phyloP scores from a whole-genome alignment of 805 yeast species.

The Kodamaea leandrae region DNA sequence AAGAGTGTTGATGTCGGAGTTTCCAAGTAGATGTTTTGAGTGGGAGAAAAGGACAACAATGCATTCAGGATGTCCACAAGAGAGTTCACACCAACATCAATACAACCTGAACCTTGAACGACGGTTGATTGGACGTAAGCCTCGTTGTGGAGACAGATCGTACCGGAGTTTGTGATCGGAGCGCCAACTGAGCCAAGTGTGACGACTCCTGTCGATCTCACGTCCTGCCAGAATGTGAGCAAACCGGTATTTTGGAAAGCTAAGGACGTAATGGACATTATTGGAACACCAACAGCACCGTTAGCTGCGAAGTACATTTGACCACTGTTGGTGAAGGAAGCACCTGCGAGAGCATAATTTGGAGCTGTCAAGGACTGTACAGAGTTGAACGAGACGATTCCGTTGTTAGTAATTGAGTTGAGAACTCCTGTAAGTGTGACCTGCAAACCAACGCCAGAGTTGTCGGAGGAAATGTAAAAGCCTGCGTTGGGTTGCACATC shows the following conservation, averaged over 20 bases:
- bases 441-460: constrained; percentile 7
- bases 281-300: constrained; percentile 11
- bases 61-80: constrained; percentile 11
- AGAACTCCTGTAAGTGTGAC: constrained; percentile 11
- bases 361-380: constrained; percentile 12
- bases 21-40: constrained; percentile 14
- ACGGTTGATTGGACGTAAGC: constrained; percentile 21
- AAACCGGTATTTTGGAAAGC: constrained; percentile 19
- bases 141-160: constrained; percentile 24
- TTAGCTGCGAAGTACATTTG: constrained; percentile 13
- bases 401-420: constrained; percentile 19
- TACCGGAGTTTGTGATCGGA: constrained; percentile 15
- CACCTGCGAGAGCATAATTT: constrained; percentile 8
- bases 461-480: constrained; percentile 15
- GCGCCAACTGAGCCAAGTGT: constrained; percentile 14
- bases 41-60: constrained; percentile 5
- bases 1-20: constrained; percentile 8
- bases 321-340: constrained; percentile 12
- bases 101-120: constrained; percentile 28
- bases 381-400: constrained; percentile 17
- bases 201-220: constrained; percentile 20
- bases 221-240: constrained; percentile 20
- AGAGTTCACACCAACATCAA: constrained; percentile 16
- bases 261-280: constrained; percentile 11
- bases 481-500: constrained; percentile 15